A percentile compares a stretch with the other conserved stretches of the same genome.
phyloP scores from a whole-genome alignment of 306 rosid species.

The Inga laurina region DNA sequence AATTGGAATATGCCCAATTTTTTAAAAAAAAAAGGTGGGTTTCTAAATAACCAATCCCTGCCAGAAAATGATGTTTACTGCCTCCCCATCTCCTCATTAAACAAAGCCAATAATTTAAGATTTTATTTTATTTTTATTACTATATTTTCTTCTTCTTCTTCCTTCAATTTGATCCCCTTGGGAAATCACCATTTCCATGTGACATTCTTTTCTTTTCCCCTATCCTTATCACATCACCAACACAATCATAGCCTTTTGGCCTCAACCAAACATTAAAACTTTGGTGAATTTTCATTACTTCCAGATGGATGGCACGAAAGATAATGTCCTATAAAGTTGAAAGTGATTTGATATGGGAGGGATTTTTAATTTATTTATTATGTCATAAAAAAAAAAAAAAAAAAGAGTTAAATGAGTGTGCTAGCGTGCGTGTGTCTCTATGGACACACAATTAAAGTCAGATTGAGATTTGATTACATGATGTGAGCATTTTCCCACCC shows the following conservation, averaged over 20 bases:
- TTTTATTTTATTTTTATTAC: not conserved
- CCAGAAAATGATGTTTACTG: conserved; percentile 44
- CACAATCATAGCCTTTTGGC: conserved; percentile 45
- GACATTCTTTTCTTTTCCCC: conserved; percentile 35
- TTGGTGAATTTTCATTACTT: conserved; percentile 27
- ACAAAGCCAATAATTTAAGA: conserved; percentile 24
- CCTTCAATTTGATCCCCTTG: conserved; percentile 19
- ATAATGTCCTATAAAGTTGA: conserved; percentile 23
- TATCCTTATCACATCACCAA: conserved; percentile 42
- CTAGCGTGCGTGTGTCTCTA: not conserved
- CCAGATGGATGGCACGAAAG: conserved; percentile 38
- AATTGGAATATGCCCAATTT: conserved; percentile 47
- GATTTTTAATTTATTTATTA: conserved; percentile 8
- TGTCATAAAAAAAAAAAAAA: not conserved
- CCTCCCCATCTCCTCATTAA: conserved; percentile 22
- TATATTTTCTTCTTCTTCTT: not conserved
- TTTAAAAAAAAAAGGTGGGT: conserved; percentile 21
- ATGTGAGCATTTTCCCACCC: conserved; percentile 40
- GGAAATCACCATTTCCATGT: conserved; percentile 47
- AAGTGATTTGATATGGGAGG: not conserved
- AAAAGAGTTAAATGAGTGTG: not conserved
- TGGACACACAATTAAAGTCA: conserved; percentile 21
- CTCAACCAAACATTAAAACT: conserved; percentile 27
- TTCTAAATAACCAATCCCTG: conserved; percentile 29
- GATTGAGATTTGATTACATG: conserved; percentile 42